Conservation (phyloP, 495 filamentous ascomycete species). For the Aspergillus kassunensis region DNA sequence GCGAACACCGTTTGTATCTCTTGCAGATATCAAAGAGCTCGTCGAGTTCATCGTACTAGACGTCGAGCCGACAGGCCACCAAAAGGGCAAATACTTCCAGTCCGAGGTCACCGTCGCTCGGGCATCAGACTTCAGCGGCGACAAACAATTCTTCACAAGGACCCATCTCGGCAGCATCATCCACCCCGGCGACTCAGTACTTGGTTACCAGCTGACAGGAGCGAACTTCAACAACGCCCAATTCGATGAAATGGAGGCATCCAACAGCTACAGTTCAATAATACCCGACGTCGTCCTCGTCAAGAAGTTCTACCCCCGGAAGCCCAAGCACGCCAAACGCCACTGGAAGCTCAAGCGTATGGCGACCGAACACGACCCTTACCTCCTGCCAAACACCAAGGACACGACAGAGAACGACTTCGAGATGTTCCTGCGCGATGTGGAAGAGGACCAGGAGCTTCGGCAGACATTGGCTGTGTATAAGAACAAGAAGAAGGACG, state of each 20-base stretch:
- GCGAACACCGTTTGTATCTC: constrained; percentile 74
- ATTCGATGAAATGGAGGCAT: constrained; percentile 73
- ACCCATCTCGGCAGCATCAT: constrained; percentile 88
- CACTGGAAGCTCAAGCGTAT: constrained; percentile 95
- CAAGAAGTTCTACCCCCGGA: constrained; percentile 90
- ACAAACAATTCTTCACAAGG: constrained; percentile 78
- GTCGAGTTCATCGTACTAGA: constrained; percentile 94
- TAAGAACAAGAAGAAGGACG: constrained; percentile 54
- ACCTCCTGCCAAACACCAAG: constrained; percentile 53
- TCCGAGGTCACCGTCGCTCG: constrained; percentile 84
- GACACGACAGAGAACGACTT: constrained; percentile 83
- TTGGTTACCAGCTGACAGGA: constrained; percentile 85
- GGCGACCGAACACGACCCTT: constrained; percentile 70
- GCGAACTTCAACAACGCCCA: constrained; percentile 86
- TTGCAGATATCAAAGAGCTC: constrained; percentile 82
- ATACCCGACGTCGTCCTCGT: constrained; percentile 93
- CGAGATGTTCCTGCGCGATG: constrained; percentile 93
- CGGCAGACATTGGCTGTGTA: constrained; percentile 79
- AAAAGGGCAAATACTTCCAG: constrained; percentile 76
- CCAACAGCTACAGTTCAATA: constrained; percentile 61
- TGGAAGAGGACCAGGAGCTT: constrained; percentile 92
- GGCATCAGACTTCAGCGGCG: constrained; percentile 82
- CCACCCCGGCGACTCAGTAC: constrained; percentile 83
- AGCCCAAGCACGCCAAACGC: constrained; percentile 79
- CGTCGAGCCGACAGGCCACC: constrained; percentile 72